A percentile compares a stretch with the other conserved stretches of the same genome.
Conservation (phyloP, 2,329 filamentous ascomycete genomes). For the Hymenoscyphus infarciens region DNA sequence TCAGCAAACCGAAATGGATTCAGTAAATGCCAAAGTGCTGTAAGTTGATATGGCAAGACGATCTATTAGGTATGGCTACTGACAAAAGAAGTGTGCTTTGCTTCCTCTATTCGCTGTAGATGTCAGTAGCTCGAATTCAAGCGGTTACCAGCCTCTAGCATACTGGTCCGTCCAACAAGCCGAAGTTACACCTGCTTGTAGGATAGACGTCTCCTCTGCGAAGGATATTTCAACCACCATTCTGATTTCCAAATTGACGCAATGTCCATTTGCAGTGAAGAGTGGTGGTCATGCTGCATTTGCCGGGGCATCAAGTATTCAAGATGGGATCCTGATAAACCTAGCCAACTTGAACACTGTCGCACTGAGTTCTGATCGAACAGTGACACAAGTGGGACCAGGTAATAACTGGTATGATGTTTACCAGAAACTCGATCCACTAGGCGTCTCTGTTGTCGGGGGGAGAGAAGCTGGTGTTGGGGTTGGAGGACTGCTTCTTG, state of each 20-base stretch:
- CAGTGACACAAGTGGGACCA: conserved; percentile 34
- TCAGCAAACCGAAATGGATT: not conserved
- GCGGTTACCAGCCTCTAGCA: not conserved
- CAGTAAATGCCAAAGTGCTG: conserved; percentile 6
- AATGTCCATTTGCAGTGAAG: conserved; percentile 26
- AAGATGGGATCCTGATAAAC: conserved; percentile 48
- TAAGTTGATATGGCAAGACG: not conserved
- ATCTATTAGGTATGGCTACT: not conserved
- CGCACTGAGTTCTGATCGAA: conserved; percentile 26
- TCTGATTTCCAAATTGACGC: conserved; percentile 16
- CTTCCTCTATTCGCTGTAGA: not conserved
- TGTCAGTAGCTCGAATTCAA: not conserved
- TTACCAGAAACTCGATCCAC: conserved; percentile 35
- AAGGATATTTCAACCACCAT: conserved; percentile 20
- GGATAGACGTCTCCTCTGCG: conserved; percentile 18
- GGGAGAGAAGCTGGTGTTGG: conserved; percentile 33
- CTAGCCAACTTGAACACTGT: conserved; percentile 35
- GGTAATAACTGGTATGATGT: conserved; percentile 40
- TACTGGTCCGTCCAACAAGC: conserved; percentile 21
- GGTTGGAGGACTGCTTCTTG: conserved; percentile 19
- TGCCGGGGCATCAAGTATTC: conserved; percentile 49
- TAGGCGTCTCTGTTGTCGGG: conserved; percentile 32
- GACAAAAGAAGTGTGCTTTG: conserved; percentile 5
- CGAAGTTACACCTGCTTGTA: conserved; percentile 19
- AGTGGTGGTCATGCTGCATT: conserved; percentile 25